phyloP scores from a whole-genome alignment of 495 filamentous ascomycete genomes.

The Saxophila tyrrhenica region DNA sequence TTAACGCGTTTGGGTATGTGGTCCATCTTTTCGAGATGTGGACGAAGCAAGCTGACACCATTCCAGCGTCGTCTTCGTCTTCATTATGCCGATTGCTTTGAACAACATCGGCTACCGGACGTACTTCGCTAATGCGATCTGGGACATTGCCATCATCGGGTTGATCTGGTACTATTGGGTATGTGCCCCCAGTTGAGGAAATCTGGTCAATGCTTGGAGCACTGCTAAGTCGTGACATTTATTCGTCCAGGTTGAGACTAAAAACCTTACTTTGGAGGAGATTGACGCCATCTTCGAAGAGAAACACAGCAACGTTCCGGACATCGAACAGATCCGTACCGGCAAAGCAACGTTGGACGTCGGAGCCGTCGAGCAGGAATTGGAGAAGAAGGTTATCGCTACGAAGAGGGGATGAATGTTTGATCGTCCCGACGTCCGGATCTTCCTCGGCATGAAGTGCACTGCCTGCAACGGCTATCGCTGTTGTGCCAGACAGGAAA shows the following conservation, averaged over 20 bases:
- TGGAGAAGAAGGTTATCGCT: background rate
- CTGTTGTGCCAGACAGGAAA: too few relatives aligned
- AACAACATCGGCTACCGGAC: background rate
- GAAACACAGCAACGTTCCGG: slow-evolving; percentile 36
- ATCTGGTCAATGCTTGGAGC: too few relatives aligned
- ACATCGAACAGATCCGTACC: slow-evolving; percentile 31
- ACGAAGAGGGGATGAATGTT: slow-evolving; percentile 2
- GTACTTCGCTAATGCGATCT: background rate
- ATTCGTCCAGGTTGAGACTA: slow-evolving; percentile 16
- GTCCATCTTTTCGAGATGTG: background rate
- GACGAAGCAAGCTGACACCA: slow-evolving; percentile 1
- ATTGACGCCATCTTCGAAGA: slow-evolving; percentile 25
- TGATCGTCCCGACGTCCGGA: too few relatives aligned
- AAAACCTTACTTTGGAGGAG: slow-evolving; percentile 19
- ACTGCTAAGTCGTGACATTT: background rate
- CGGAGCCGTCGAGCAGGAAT: background rate
- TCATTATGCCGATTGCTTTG: slow-evolving; percentile 41
- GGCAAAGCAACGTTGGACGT: slow-evolving; percentile 19
- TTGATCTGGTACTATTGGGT: background rate
- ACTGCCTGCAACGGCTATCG: background rate
- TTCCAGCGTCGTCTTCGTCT: slow-evolving; percentile 33
- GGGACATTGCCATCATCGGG: background rate
- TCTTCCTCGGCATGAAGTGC: background rate
- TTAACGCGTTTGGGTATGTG: slow-evolving; percentile 38
- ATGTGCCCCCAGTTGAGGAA: too few relatives aligned